phyloP scores from a whole-genome alignment of 116 monocot genomes.

The Trichopus zeylanicus region DNA sequence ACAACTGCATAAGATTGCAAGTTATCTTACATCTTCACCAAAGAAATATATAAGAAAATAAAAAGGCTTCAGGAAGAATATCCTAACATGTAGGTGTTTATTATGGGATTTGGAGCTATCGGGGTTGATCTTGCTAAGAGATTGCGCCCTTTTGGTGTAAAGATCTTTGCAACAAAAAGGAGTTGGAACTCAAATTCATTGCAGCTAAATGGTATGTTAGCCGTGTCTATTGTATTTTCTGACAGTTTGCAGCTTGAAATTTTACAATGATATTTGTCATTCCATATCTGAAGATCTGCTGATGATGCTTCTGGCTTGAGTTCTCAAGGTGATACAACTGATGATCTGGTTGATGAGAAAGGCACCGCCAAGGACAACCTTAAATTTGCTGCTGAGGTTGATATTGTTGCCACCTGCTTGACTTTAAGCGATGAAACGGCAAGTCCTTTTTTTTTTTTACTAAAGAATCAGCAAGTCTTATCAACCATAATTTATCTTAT shows the following conservation, averaged over 20 bases:
- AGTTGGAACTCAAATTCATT: constrained; percentile 35
- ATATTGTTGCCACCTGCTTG: constrained; percentile 79
- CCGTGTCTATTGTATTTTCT: neutral
- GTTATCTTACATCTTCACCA: too few relatives aligned
- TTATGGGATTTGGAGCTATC: constrained; percentile 85
- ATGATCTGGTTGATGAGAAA: constrained; percentile 52
- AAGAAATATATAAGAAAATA: neutral
- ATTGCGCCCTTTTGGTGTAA: constrained; percentile 77
- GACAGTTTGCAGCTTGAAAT: neutral
- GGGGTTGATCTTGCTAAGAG: constrained; percentile 80
- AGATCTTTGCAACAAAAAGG: constrained; percentile 80
- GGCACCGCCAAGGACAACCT: constrained; percentile 51
- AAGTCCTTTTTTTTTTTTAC: neutral
- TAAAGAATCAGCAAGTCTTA: too few relatives aligned
- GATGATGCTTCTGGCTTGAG: constrained; percentile 14
- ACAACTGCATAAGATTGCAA: too few relatives aligned
- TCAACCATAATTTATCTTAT: neutral
- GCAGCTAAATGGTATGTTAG: constrained; percentile 22
- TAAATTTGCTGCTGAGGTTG: constrained; percentile 79
- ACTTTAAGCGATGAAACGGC: constrained; percentile 41
- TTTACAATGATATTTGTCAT: neutral
- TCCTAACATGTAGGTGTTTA: constrained; percentile 51
- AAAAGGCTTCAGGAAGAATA: neutral
- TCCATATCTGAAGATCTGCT: constrained; percentile 3
- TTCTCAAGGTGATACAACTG: too few relatives aligned